phyloP scores from a whole-genome alignment of 306 rosid species.

The Citrullus colocynthis region DNA sequence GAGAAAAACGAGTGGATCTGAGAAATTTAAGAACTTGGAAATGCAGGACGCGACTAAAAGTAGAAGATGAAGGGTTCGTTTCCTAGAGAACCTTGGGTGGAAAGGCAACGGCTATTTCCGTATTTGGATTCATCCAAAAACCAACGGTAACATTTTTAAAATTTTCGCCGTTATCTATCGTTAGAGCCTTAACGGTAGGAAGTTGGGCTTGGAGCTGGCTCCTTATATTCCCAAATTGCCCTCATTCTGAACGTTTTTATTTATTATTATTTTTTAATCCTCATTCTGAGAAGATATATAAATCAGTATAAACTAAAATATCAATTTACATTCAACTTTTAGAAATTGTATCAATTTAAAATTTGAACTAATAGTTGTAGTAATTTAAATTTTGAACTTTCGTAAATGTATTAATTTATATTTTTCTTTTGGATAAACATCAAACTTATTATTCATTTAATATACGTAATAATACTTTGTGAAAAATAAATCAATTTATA shows the following conservation, averaged over 20 bases:
- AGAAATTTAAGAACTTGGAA: not conserved
- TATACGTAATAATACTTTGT: too few relatives aligned
- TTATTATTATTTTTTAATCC: too few relatives aligned
- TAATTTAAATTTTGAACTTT: too few relatives aligned
- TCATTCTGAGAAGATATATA: too few relatives aligned
- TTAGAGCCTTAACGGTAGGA: not conserved
- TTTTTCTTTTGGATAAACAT: too few relatives aligned
- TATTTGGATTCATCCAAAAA: not conserved
- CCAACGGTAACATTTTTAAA: conserved; percentile 2
- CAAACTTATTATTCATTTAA: too few relatives aligned
- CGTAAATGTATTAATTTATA: too few relatives aligned
- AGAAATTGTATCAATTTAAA: too few relatives aligned
- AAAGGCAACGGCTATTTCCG: conserved; percentile 7
- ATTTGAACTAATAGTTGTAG: too few relatives aligned
- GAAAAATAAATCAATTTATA: too few relatives aligned
- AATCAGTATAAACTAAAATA: too few relatives aligned
- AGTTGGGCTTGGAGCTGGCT: not conserved
- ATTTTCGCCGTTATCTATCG: not conserved
- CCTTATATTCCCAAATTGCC: not conserved
- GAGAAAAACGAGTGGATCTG: not conserved
- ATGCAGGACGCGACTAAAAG: not conserved
- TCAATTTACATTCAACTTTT: too few relatives aligned
- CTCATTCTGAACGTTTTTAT: not conserved
- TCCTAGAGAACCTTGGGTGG: not conserved
- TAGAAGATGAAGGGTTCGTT: conserved; percentile 7